Conservation (phyloP, 345 rosid species). For the Eucalyptus tenuipes region DNA sequence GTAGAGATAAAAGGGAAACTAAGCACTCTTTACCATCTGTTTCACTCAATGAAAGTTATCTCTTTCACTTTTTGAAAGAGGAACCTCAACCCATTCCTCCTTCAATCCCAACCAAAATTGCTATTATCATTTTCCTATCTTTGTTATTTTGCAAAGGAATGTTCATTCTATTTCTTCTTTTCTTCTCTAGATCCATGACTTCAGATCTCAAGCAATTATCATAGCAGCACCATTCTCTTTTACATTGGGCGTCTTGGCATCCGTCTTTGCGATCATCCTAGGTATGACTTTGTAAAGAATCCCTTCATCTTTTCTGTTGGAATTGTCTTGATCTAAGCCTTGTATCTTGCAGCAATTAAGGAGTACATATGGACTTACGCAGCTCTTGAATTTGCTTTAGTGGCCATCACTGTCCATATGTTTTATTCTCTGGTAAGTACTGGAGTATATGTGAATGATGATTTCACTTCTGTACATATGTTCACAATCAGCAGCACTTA, state of each 20-base stretch:
- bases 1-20: background rate
- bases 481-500: background rate
- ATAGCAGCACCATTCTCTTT: slow-evolving; percentile 84
- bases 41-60: background rate
- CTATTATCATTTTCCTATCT: background rate
- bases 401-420: slow-evolving; percentile 50
- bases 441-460: background rate
- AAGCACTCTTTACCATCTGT: background rate
- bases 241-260: slow-evolving; percentile 57
- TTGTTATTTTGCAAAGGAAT: background rate
- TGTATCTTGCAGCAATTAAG: slow-evolving; percentile 47
- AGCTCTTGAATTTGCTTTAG: slow-evolving; percentile 77
- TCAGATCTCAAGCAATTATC: slow-evolving; percentile 56
- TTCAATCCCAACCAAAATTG: background rate
- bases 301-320: background rate
- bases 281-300: slow-evolving; percentile 33
- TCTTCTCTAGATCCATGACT: slow-evolving; percentile 37
- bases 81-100: background rate
- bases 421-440: slow-evolving; percentile 51
- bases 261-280: slow-evolving; percentile 54
- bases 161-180: background rate
- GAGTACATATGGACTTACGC: slow-evolving; percentile 93
- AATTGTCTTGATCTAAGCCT: background rate
- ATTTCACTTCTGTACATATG: background rate
- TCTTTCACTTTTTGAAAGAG: background rate